Evolutionary conservation across 768 basidiomycete genomes (phyloP).

Genomic region (Epithele typhae): DNA sequence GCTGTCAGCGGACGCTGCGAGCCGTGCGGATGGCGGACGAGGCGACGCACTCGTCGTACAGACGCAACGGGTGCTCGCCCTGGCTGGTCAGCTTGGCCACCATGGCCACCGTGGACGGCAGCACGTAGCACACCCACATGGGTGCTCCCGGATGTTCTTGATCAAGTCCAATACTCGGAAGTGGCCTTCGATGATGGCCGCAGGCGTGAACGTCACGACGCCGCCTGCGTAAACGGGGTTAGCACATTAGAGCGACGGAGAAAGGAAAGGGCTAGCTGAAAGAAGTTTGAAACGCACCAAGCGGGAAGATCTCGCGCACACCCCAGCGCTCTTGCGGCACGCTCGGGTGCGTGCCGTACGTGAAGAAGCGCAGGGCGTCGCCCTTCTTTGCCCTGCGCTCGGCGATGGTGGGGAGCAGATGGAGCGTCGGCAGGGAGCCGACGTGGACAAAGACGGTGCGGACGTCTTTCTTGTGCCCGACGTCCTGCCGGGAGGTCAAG

Average conservation of each 20-base stretch:
- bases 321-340: conserved; percentile 53
- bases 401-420: conserved; percentile 44
- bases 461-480: conserved; percentile 34
- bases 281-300: conserved; percentile 49
- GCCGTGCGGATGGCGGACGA: neutral
- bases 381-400: conserved; percentile 40
- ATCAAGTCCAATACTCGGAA: conserved; percentile 45
- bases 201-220: conserved; percentile 65
- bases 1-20: neutral
- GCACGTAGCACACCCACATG: conserved; percentile 66
- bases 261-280: no score
- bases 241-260: no score
- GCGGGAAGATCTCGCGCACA: conserved; percentile 62
- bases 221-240: conserved; percentile 46
- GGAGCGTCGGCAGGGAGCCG: conserved; percentile 46
- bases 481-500: conserved; percentile 37
- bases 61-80: conserved; percentile 35
- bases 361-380: conserved; percentile 56
- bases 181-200: conserved; percentile 52
- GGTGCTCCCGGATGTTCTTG: conserved; percentile 50
- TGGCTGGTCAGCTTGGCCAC: conserved; percentile 37
- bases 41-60: conserved; percentile 36
- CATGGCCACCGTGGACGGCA: conserved; percentile 61
- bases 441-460: conserved; percentile 65
- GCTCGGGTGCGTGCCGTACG: conserved; percentile 60